Percentiles rank a stretch among this genome's conserved stretches.
Evolutionary conservation across 2,329 filamentous ascomycete genomes (phyloP).

Genomic region (Epichloe gansuensis): DNA sequence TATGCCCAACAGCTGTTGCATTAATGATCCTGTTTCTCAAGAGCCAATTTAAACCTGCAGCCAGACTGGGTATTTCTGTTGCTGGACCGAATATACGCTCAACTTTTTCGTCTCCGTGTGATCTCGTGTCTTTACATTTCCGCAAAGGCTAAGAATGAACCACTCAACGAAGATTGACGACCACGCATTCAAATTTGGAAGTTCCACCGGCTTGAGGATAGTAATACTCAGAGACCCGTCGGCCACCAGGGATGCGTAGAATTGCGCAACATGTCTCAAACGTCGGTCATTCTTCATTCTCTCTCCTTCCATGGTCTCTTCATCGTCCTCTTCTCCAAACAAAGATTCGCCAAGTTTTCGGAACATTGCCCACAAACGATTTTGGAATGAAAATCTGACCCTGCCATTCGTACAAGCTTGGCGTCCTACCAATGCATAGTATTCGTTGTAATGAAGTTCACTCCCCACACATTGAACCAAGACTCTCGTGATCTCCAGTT

Average conservation of each 20-base stretch:
- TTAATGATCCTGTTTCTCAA: constrained; percentile 62
- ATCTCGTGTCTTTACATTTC: constrained; percentile 37
- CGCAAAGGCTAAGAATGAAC: constrained; percentile 64
- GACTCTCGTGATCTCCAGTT: constrained; percentile 77
- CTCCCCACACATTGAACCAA: constrained; percentile 77
- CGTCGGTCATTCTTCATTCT: constrained; percentile 36
- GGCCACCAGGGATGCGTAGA: constrained; percentile 40
- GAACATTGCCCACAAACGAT: constrained; percentile 77
- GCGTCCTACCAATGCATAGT: constrained; percentile 77
- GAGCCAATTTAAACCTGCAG: constrained; percentile 67
- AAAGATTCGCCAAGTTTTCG: constrained; percentile 72
- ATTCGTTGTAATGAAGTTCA: constrained; percentile 80
- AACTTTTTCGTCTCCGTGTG: constrained; percentile 44
- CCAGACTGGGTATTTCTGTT: constrained; percentile 53
- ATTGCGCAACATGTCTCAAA: constrained; percentile 39
- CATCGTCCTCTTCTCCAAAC: constrained; percentile 50
- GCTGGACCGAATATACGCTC: constrained; percentile 54
- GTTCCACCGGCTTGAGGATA: constrained; percentile 59
- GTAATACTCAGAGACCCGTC: constrained; percentile 33
- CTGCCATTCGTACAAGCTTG: constrained; percentile 65
- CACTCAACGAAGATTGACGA: constrained; percentile 71
- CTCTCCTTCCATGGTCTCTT: constrained; percentile 36
- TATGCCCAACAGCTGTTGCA: constrained; percentile 41
- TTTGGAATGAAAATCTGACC: constrained; percentile 75
- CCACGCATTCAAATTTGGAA: constrained; percentile 64